Conservation (phyloP, 2,329 filamentous ascomycete genomes). For the Akanthomyces muscarius region DNA sequence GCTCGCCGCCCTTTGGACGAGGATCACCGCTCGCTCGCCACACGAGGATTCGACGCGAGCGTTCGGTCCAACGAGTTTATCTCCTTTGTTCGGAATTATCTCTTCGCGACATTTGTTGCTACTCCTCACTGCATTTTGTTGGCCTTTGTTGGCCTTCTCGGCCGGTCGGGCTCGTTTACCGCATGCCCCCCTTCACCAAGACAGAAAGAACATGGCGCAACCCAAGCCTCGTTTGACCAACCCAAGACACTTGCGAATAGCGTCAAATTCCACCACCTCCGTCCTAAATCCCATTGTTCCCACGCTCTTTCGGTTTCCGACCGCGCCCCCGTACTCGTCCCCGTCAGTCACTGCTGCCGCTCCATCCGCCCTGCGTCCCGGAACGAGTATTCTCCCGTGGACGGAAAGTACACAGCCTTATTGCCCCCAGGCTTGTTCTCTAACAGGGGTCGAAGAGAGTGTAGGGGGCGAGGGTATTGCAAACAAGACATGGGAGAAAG, state of each 20-base stretch:
- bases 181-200: neutral
- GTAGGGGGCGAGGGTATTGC: neutral
- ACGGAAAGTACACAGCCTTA: neutral
- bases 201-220: constrained; percentile 4
- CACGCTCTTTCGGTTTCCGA: neutral
- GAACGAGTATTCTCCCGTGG: neutral
- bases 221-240: neutral
- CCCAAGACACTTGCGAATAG: constrained; percentile 1
- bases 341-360: neutral
- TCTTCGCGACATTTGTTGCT: neutral
- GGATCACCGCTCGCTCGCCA: neutral
- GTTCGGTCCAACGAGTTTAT: neutral
- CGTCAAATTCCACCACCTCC: neutral
- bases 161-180: neutral
- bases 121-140: neutral
- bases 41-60: neutral
- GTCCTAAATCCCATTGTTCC: neutral
- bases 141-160: neutral
- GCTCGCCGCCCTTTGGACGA: neutral
- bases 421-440: neutral
- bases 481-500: neutral
- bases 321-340: too few species aligned
- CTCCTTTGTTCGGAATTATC: neutral
- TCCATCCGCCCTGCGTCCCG: constrained; percentile 4
- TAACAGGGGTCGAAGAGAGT: constrained; percentile 4